phyloP scores from a whole-genome alignment of 305 asterid genomes.

The Fraxinus nigra region DNA sequence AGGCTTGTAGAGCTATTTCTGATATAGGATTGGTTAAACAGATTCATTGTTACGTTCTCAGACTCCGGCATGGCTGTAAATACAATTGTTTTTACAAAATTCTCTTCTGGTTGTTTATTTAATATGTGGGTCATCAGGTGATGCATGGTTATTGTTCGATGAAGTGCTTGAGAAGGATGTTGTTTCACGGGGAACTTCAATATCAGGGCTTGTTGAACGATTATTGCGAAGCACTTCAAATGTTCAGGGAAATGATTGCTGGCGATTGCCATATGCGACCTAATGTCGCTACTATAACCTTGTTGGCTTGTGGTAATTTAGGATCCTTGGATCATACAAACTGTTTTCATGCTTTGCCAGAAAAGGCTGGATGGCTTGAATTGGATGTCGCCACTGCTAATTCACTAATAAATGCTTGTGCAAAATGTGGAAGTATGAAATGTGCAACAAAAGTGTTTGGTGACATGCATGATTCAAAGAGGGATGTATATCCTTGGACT shows the following conservation, averaged over 20 bases:
- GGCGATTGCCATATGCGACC: conserved; percentile 26
- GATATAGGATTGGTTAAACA: conserved; percentile 31
- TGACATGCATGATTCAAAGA: conserved; percentile 11
- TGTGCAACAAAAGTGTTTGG: conserved; percentile 30
- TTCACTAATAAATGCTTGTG: conserved; percentile 45
- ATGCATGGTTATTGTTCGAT: conserved; percentile 40
- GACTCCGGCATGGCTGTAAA: conserved; percentile 22
- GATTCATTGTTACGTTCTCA: conserved; percentile 35
- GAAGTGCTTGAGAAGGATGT: conserved; percentile 51
- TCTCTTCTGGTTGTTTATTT: conserved; percentile 29
- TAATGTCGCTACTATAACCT: conserved; percentile 34
- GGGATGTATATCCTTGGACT: conserved; percentile 55
- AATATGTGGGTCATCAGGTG: conserved; percentile 14
- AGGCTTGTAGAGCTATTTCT: conserved; percentile 32
- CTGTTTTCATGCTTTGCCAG: conserved; percentile 38
- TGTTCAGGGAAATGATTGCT: conserved; percentile 26
- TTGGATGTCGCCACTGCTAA: conserved; percentile 29
- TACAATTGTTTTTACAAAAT: conserved; percentile 34
- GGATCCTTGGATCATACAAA: conserved; percentile 38
- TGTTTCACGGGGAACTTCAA: conserved; percentile 54
- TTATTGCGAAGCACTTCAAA: conserved; percentile 29
- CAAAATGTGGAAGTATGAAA: conserved; percentile 45
- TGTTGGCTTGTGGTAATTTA: conserved; percentile 48
- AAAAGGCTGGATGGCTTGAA: conserved; percentile 45
- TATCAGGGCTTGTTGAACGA: conserved; percentile 47